Evolutionary conservation across 2,329 filamentous ascomycete genomes (phyloP).

Genomic region (Fusarium abutilonis): DNA sequence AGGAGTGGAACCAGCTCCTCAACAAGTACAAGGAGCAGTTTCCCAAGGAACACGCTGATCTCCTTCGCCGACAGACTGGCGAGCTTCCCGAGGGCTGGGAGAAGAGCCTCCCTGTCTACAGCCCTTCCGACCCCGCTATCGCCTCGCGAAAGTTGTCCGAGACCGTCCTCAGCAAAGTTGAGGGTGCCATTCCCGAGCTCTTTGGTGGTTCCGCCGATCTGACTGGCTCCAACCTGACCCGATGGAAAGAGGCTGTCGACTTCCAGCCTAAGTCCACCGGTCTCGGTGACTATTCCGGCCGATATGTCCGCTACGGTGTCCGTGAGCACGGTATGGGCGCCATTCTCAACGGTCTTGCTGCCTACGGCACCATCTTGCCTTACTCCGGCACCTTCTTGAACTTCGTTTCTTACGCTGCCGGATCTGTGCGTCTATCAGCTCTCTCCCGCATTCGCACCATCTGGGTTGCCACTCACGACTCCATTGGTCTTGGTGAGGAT

Average conservation of each 20-base stretch:
- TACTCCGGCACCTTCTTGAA: constrained; percentile 98
- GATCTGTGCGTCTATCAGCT: constrained; percentile 91
- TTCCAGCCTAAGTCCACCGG: constrained; percentile 91
- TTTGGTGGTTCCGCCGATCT: constrained; percentile 96
- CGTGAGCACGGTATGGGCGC: constrained; percentile 93
- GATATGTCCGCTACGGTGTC: constrained; percentile 93
- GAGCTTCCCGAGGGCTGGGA: constrained; percentile 97
- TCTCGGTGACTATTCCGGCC: constrained; percentile 89
- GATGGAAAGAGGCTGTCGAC: constrained; percentile 96
- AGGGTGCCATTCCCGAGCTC: constrained; percentile 85
- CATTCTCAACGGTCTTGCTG: constrained; percentile 93
- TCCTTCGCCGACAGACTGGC: constrained; percentile 80
- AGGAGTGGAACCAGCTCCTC: constrained; percentile 95
- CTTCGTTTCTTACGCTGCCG: constrained; percentile 98
- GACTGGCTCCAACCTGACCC: constrained; percentile 98
- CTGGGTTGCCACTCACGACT: constrained; percentile 98
- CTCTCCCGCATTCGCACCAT: constrained; percentile 91
- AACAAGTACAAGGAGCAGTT: constrained; percentile 84
- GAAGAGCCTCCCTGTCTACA: constrained; percentile 91
- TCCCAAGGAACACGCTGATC: constrained; percentile 81
- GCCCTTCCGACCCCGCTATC: constrained; percentile 81
- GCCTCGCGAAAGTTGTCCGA: constrained; percentile 98
- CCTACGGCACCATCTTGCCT: constrained; percentile 94
- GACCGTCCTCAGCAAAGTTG: constrained; percentile 88
- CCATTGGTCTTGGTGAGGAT: constrained; percentile 98